These are phyloP conservation scores for Tulasnella sp. DNA, from an alignment of 768 basidiomycete species.

Conservation along the genomic window DNA sequence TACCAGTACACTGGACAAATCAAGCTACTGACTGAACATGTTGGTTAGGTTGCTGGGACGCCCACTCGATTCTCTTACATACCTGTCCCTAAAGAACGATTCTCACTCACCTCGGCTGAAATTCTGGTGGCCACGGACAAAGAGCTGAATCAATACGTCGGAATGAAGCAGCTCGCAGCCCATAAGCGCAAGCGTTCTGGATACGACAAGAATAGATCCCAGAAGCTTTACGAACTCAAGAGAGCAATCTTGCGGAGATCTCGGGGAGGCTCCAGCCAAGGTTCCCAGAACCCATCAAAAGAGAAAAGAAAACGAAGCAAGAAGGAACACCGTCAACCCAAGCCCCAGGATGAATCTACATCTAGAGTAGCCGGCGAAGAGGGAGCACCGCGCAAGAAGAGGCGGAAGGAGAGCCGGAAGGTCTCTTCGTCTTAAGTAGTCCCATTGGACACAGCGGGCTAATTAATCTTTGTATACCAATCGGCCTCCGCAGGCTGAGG, in stretches of 20 bases:
- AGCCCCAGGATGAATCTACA: neutral
- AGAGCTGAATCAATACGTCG: constrained; percentile 86
- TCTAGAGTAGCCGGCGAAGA: neutral
- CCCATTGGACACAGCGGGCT: too few species aligned
- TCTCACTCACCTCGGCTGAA: constrained; percentile 73
- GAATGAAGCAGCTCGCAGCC: constrained; percentile 86
- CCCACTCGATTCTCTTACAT: constrained; percentile 92
- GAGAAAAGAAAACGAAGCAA: neutral
- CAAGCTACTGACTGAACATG: neutral
- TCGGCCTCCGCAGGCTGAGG: neutral
- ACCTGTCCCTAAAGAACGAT: constrained; percentile 57
- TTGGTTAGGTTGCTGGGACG: constrained; percentile 70
- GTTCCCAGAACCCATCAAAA: constrained; percentile 1
- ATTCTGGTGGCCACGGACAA: constrained; percentile 87
- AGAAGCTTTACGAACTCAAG: constrained; percentile 71
- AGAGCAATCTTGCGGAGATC: constrained; percentile 41
- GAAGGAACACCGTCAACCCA: neutral
- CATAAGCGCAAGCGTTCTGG: constrained; percentile 53
- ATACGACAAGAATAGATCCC: constrained; percentile 62
- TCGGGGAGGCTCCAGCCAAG: neutral
- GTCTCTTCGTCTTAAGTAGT: neutral
- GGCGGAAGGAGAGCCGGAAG: neutral
- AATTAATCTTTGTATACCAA: too few species aligned
- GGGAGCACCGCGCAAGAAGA: neutral
- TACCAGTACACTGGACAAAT: neutral